phyloP scores from a whole-genome alignment of 2,329 filamentous ascomycete genomes.

The Colletotrichum lindemuthianum region DNA sequence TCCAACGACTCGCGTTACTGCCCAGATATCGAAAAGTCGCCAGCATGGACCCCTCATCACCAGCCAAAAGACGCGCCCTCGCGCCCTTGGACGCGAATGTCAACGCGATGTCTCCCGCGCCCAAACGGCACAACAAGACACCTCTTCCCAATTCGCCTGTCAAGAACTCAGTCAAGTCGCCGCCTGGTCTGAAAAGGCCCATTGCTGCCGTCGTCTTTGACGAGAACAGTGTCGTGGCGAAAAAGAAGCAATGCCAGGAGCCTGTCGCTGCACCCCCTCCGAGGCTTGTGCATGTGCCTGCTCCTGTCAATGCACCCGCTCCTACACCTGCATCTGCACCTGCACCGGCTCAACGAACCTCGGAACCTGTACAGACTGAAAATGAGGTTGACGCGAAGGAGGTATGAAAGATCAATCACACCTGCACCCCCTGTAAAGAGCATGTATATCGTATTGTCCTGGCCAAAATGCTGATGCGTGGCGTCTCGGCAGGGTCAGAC shows the following conservation, averaged over 20 bases:
- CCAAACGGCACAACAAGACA: constrained; percentile 42
- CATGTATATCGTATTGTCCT: not conserved
- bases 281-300: constrained; percentile 1
- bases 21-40: too few species aligned
- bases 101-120: constrained; percentile 50
- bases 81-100: constrained; percentile 58
- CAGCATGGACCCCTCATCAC: constrained; percentile 45
- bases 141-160: constrained; percentile 17
- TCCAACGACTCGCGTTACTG: not conserved
- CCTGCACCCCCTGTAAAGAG: not conserved
- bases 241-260: constrained; percentile 39
- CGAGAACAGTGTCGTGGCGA: constrained; percentile 31
- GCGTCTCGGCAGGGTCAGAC: not conserved
- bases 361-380: not conserved
- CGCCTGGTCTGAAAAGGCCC: constrained; percentile 33
- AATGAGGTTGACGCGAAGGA: constrained; percentile 9
- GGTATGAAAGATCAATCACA: constrained; percentile 1
- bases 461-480: constrained; percentile 9
- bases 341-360: not conserved
- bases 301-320: not conserved
- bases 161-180: constrained; percentile 35
- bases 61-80: constrained; percentile 60
- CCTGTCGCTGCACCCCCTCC: constrained; percentile 16
- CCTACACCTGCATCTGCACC: constrained; percentile 3
- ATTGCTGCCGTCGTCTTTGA: constrained; percentile 21